phyloP scores from a whole-genome alignment of 2,329 filamentous ascomycete species.

The Hypoxylon sp. region DNA sequence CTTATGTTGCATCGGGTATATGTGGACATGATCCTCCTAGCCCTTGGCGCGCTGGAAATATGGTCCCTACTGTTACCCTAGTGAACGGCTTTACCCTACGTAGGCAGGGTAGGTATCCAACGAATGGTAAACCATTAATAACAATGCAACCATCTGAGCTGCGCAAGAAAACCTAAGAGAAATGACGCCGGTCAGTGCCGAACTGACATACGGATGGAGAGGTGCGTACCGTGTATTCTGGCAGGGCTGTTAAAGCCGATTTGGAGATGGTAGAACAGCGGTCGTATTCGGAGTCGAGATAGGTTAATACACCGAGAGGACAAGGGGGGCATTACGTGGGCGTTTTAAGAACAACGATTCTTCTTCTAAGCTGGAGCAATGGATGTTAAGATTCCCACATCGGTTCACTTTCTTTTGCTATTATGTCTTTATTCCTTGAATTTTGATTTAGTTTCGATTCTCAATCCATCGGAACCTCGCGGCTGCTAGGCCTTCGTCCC shows the following conservation, averaged over 20 bases:
- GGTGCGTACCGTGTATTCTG: constrained; percentile 1
- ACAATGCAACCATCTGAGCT: constrained; percentile 7
- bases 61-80: constrained; percentile 4
- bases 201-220: constrained; percentile 9
- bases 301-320: constrained; percentile 8
- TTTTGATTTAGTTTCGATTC: constrained; percentile 1
- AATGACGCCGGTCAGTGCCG: constrained; percentile 19
- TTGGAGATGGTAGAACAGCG: constrained; percentile 3
- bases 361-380: constrained; percentile 8
- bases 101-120: constrained; percentile 11
- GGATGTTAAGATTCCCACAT: constrained; percentile 1
- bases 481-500: constrained; percentile 20
- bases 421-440: background rate
- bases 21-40: constrained; percentile 5
- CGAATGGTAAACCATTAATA: constrained; percentile 11
- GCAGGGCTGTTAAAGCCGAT: constrained; percentile 11
- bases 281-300: background rate
- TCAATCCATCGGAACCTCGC: background rate
- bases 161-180: background rate
- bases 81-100: constrained; percentile 10
- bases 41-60: constrained; percentile 17
- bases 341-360: constrained; percentile 4
- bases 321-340: constrained; percentile 14
- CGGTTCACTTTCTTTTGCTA: background rate
- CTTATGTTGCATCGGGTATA: constrained; percentile 6